phyloP scores from a whole-genome alignment of 352 stramenopile genomes.

The Globisporangium barbulae region DNA sequence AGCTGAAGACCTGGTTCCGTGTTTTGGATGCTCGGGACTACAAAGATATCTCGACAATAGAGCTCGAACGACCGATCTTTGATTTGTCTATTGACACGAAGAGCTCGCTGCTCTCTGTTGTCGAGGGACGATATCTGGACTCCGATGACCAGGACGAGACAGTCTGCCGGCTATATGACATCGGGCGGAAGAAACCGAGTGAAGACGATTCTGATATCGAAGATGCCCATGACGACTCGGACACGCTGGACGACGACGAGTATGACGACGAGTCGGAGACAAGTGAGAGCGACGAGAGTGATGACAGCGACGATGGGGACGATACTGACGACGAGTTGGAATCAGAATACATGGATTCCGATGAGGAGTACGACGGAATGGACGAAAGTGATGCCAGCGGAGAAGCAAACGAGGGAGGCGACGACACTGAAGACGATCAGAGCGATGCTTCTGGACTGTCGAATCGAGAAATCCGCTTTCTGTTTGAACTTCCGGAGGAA shows the following conservation, averaged over 20 bases:
- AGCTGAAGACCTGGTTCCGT: constrained; percentile 83
- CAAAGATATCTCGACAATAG: constrained; percentile 80
- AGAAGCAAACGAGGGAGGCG: constrained; percentile 20
- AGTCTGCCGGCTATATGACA: constrained; percentile 84
- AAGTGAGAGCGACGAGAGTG: constrained; percentile 38
- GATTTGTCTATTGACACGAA: constrained; percentile 65
- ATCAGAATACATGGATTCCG: constrained; percentile 27
- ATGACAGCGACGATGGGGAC: constrained; percentile 47
- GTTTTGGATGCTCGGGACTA: constrained; percentile 82
- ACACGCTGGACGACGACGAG: constrained; percentile 74
- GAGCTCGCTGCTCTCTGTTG: constrained; percentile 60
- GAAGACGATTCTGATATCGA: constrained; percentile 89
- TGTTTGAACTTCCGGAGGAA: constrained; percentile 69
- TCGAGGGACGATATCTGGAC: constrained; percentile 75
- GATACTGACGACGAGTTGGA: constrained; percentile 34
- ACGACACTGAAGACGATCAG: constrained; percentile 28
- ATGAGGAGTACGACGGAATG: constrained; percentile 37
- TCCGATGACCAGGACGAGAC: constrained; percentile 68
- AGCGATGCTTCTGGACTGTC: constrained; percentile 35
- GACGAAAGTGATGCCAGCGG: constrained; percentile 23
- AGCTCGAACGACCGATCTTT: constrained; percentile 75
- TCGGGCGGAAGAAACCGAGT: constrained; percentile 76
- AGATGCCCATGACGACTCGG: constrained; percentile 62
- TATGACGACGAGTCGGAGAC: constrained; percentile 64
- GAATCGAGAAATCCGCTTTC: constrained; percentile 53